Percentiles rank a stretch among this genome's conserved stretches.
These are phyloP conservation scores for Boletus sp. DNA, from an alignment of 768 basidiomycete genomes.

Conservation along the genomic window DNA sequence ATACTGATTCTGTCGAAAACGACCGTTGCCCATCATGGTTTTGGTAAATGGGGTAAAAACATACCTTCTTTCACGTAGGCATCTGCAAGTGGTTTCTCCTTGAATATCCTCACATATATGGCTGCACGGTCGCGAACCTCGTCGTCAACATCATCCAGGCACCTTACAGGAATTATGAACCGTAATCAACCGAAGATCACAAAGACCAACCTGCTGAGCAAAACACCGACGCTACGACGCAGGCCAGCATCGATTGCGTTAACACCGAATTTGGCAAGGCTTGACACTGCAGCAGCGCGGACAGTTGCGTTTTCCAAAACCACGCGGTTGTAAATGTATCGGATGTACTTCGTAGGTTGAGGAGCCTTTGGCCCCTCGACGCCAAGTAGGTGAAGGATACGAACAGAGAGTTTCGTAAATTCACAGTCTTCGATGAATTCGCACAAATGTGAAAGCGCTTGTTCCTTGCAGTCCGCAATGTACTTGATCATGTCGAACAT, in stretches of 20 bases:
- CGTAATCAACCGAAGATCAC: background rate
- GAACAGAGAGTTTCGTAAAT: constrained; percentile 97
- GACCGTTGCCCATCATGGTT: background rate
- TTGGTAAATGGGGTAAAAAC: constrained; percentile 13
- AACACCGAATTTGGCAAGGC: constrained; percentile 95
- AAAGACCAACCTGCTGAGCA: constrained; percentile 69
- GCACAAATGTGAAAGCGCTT: constrained; percentile 95
- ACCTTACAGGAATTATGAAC: constrained; percentile 46
- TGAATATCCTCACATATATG: constrained; percentile 84
- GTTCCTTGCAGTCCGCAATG: constrained; percentile 93
- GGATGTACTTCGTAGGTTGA: constrained; percentile 98
- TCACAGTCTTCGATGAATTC: constrained; percentile 99
- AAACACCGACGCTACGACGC: constrained; percentile 82
- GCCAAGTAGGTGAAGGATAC: constrained; percentile 92
- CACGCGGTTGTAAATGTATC: constrained; percentile 99
- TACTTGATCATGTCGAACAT: constrained; percentile 99
- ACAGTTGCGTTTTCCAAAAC: constrained; percentile 98
- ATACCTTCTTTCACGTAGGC: constrained; percentile 90
- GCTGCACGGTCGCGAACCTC: constrained; percentile 98
- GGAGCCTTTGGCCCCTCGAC: constrained; percentile 94
- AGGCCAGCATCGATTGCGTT: constrained; percentile 76
- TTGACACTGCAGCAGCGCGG: constrained; percentile 92
- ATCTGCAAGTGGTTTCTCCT: constrained; percentile 76
- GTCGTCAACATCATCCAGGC: constrained; percentile 97
- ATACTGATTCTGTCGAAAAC: constrained; percentile 74